Conservation (phyloP, 495 filamentous ascomycete genomes). For the Poronia punctata region DNA sequence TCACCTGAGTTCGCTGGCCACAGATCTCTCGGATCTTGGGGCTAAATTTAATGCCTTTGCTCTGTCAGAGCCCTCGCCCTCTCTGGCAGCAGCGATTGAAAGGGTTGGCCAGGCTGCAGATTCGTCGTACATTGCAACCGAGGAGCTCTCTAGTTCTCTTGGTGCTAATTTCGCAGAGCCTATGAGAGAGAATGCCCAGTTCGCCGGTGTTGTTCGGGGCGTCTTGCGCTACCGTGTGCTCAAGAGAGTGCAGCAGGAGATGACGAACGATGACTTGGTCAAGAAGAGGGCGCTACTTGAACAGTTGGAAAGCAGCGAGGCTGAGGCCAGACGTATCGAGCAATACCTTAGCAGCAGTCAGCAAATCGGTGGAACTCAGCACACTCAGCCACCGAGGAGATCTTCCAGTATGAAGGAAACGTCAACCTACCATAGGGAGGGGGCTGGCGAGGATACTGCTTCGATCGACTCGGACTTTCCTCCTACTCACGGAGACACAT, state of each 20-base stretch:
- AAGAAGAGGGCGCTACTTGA: slow-evolving; percentile 77
- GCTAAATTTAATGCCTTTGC: slow-evolving; percentile 96
- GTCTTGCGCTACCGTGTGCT: slow-evolving; percentile 83
- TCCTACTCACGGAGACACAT: slow-evolving; percentile 69
- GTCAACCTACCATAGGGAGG: slow-evolving; percentile 43
- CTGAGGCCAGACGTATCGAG: slow-evolving; percentile 86
- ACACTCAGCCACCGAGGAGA: slow-evolving; percentile 49
- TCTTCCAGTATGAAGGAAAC: slow-evolving; percentile 52
- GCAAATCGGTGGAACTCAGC: slow-evolving; percentile 30
- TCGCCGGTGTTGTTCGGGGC: slow-evolving; percentile 84
- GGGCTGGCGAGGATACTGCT: slow-evolving; percentile 58
- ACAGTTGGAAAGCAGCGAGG: slow-evolving; percentile 79
- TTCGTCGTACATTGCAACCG: slow-evolving; percentile 90
- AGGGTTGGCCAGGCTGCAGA: slow-evolving; percentile 91
- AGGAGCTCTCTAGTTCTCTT: slow-evolving; percentile 75
- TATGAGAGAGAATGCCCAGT: slow-evolving; percentile 94
- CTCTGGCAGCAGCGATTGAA: slow-evolving; percentile 89
- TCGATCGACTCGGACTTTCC: slow-evolving; percentile 94
- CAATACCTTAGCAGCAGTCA: slow-evolving; percentile 74
- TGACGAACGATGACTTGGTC: slow-evolving; percentile 83
- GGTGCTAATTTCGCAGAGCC: slow-evolving; percentile 92
- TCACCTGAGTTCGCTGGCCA: slow-evolving; percentile 72
- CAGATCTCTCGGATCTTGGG: slow-evolving; percentile 86
- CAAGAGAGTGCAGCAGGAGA: slow-evolving; percentile 93
- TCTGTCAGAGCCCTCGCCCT: slow-evolving; percentile 78